Conservation (phyloP, 1,284 basidiomycete genomes). For the Ceratobasidium sp. region DNA sequence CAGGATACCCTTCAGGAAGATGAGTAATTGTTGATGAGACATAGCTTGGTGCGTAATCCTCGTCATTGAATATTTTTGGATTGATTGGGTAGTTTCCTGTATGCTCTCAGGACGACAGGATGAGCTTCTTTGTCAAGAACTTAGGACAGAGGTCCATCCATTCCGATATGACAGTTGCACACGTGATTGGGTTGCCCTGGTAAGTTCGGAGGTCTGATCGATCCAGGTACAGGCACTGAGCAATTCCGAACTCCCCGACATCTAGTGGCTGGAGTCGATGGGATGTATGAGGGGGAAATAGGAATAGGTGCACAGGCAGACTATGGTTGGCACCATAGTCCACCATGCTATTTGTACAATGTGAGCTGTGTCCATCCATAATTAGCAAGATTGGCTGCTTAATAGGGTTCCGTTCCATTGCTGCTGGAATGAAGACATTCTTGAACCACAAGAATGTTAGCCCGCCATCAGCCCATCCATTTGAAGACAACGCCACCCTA, state of each 20-base stretch:
- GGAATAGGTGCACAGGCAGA: constrained; percentile 5
- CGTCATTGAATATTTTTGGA: constrained; percentile 15
- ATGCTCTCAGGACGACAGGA: constrained; percentile 1
- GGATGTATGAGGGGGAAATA: constrained; percentile 44
- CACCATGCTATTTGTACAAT: constrained; percentile 48
- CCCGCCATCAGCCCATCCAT: constrained; percentile 55
- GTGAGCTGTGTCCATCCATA: constrained; percentile 59
- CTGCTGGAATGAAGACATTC: constrained; percentile 52
- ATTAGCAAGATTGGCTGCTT: constrained; percentile 55
- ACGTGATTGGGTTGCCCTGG: constrained; percentile 20
- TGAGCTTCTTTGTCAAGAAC: not conserved
- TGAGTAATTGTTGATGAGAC: not conserved
- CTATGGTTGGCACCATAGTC: not conserved
- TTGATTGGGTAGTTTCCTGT: constrained; percentile 19
- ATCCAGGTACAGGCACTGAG: constrained; percentile 27
- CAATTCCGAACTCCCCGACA: constrained; percentile 42
- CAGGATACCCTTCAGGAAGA: not conserved
- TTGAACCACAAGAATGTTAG: constrained; percentile 52
- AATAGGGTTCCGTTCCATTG: constrained; percentile 48
- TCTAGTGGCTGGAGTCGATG: constrained; percentile 47
- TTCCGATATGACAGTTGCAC: constrained; percentile 15
- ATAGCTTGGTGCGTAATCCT: constrained; percentile 31
- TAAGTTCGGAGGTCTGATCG: not conserved
- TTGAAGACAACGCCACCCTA: constrained; percentile 51
- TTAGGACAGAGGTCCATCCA: constrained; percentile 28